A percentile compares a stretch with the other conserved stretches of the same genome.
phyloP scores from a whole-genome alignment of 257 asterid species.

The Scutellaria minor region DNA sequence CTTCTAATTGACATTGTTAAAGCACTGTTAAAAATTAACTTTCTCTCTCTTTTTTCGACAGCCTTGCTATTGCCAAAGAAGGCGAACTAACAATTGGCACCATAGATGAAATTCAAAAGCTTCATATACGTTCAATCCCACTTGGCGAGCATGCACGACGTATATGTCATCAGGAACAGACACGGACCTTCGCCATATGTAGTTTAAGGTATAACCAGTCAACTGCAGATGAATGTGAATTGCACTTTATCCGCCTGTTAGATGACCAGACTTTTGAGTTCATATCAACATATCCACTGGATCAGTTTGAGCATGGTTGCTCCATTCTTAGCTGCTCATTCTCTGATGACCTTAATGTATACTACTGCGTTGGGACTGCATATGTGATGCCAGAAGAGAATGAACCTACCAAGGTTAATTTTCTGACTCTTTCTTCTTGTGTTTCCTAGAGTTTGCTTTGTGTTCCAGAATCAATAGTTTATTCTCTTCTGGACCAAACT shows the following conservation, averaged over 20 bases:
- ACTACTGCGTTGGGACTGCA: constrained; percentile 96
- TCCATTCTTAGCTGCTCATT: constrained; percentile 96
- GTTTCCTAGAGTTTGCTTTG: not conserved
- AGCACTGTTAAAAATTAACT: constrained; percentile 24
- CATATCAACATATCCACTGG: constrained; percentile 79
- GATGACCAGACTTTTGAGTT: constrained; percentile 98
- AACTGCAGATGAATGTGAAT: constrained; percentile 71
- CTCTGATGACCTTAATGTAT: constrained; percentile 83
- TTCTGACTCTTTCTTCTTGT: not conserved
- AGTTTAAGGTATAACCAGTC: constrained; percentile 80
- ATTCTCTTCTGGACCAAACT: not conserved
- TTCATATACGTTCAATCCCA: constrained; percentile 92
- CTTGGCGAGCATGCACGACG: constrained; percentile 98
- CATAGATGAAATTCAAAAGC: constrained; percentile 98
- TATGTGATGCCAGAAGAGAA: constrained; percentile 95
- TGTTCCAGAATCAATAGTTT: not conserved
- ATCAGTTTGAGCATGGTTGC: constrained; percentile 88
- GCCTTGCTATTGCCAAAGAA: constrained; percentile 97
- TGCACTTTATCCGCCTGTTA: constrained; percentile 82
- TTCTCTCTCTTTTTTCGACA: constrained; percentile 44
- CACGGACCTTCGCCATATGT: constrained; percentile 87
- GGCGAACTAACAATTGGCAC: constrained; percentile 97
- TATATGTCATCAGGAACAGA: constrained; percentile 98
- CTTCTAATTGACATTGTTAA: constrained; percentile 12
- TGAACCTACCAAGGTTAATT: constrained; percentile 85